Evolutionary conservation across 495 filamentous ascomycete species (phyloP).

Genomic region (Aspergillus heteromorphus): DNA sequence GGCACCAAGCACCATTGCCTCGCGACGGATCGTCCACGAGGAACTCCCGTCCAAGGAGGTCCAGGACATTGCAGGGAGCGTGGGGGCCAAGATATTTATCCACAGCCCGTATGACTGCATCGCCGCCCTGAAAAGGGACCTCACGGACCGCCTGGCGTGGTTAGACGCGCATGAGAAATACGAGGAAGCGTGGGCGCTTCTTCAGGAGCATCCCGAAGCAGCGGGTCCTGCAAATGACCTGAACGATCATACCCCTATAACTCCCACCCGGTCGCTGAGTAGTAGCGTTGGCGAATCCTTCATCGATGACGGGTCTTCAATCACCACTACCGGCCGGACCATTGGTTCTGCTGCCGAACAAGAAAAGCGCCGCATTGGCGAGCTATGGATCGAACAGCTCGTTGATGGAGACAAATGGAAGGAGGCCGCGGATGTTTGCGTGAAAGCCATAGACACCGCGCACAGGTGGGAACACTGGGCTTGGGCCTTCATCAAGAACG

Average conservation of each 20-base stretch:
- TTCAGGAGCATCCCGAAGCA: conserved; percentile 72
- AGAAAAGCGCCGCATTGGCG: conserved; percentile 88
- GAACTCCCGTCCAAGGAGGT: conserved; percentile 34
- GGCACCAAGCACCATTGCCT: conserved; percentile 37
- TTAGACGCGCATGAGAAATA: conserved; percentile 72
- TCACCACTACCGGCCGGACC: conserved; percentile 37
- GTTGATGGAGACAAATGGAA: conserved; percentile 67
- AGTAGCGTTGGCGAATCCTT: conserved; percentile 72
- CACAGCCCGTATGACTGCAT: conserved; percentile 95
- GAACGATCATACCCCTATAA: conserved; percentile 52
- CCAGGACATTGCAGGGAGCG: conserved; percentile 44
- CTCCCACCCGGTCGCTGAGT: conserved; percentile 46
- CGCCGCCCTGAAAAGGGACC: conserved; percentile 76
- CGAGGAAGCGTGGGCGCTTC: conserved; percentile 78
- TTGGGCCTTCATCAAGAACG: conserved; percentile 76
- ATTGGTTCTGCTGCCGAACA: conserved; percentile 64
- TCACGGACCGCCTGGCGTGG: conserved; percentile 80
- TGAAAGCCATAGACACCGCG: conserved; percentile 72
- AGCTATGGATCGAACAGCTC: conserved; percentile 85
- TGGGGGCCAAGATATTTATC: conserved; percentile 88
- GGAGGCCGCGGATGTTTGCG: conserved; percentile 69
- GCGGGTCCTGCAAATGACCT: conserved; percentile 26
- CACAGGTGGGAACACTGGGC: conserved; percentile 92
- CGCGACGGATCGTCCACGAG: conserved; percentile 25
- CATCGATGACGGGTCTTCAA: conserved; percentile 64